These are phyloP conservation scores for Scalesia atractyloides DNA, from an alignment of 129 eudicot species.

Conservation along the genomic window DNA sequence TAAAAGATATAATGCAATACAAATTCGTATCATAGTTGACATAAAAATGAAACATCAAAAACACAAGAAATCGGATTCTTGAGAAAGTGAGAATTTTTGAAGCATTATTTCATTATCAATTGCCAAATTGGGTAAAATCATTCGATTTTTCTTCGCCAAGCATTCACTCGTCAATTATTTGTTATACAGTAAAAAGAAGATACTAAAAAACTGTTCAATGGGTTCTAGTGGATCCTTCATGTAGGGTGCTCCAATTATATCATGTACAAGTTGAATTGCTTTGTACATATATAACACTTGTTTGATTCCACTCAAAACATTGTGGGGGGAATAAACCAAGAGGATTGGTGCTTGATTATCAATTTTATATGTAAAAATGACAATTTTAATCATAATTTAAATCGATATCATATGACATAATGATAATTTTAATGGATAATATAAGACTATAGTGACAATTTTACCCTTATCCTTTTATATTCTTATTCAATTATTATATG, in stretches of 20 bases:
- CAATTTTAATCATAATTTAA: background rate
- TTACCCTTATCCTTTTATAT: constrained; percentile 1
- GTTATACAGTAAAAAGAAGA: background rate
- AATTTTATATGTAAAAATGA: constrained; percentile 8
- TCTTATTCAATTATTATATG: background rate
- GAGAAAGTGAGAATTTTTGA: too few species aligned
- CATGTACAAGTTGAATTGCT: constrained; percentile 40
- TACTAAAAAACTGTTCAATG: constrained; percentile 27
- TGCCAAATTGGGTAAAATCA: too few species aligned
- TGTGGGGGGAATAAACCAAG: constrained; percentile 25
- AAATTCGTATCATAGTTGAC: too few species aligned
- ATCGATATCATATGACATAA: too few species aligned
- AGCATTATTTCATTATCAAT: too few species aligned
- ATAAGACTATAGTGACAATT: background rate
- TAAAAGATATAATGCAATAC: too few species aligned
- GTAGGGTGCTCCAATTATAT: constrained; percentile 46
- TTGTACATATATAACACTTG: constrained; percentile 21
- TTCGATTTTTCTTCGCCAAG: too few species aligned
- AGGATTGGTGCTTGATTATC: constrained; percentile 30
- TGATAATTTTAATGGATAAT: too few species aligned
- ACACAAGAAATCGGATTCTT: too few species aligned
- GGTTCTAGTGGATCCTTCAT: constrained; percentile 46
- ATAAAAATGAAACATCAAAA: too few species aligned
- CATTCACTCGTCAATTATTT: background rate
- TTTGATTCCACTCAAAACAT: constrained; percentile 32